A percentile compares a stretch with the other conserved stretches of the same genome.
phyloP scores from a whole-genome alignment of 2,329 filamentous ascomycete species.

The Apiospora hydei region DNA sequence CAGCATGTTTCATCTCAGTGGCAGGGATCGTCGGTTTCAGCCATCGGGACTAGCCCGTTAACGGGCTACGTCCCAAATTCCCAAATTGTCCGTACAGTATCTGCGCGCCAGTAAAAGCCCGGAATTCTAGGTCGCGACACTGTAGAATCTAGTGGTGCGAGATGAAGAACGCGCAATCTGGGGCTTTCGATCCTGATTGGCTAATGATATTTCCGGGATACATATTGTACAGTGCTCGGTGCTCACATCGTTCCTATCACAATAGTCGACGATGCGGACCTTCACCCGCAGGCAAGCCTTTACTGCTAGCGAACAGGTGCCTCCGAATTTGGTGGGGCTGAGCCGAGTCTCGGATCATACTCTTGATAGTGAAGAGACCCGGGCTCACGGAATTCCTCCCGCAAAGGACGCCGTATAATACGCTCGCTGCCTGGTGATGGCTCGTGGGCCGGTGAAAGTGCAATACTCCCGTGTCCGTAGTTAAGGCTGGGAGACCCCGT shows the following conservation, averaged over 20 bases:
- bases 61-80: not conserved
- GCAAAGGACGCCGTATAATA: not conserved
- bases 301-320: constrained; percentile 28
- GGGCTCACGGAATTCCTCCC: not conserved
- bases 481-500: not conserved
- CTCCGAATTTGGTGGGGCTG: constrained; percentile 35
- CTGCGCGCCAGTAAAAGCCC: not conserved
- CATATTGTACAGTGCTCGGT: not conserved
- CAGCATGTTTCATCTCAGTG: not conserved
- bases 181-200: not conserved
- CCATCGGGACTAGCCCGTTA: not conserved
- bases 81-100: not conserved
- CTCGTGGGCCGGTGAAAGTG: not conserved
- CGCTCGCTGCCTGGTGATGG: constrained; percentile 23
- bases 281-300: constrained; percentile 12
- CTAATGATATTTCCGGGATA: not conserved
- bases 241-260: not conserved
- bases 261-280: not conserved
- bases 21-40: constrained; percentile 14
- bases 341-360: constrained; percentile 53
- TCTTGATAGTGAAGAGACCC: constrained; percentile 46
- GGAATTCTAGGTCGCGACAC: not conserved
- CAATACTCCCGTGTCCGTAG: constrained; percentile 12
- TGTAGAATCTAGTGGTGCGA: not conserved
- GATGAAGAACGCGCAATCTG: not conserved